phyloP scores from a whole-genome alignment of 768 basidiomycete species.

The Mycena albidolilacea region DNA sequence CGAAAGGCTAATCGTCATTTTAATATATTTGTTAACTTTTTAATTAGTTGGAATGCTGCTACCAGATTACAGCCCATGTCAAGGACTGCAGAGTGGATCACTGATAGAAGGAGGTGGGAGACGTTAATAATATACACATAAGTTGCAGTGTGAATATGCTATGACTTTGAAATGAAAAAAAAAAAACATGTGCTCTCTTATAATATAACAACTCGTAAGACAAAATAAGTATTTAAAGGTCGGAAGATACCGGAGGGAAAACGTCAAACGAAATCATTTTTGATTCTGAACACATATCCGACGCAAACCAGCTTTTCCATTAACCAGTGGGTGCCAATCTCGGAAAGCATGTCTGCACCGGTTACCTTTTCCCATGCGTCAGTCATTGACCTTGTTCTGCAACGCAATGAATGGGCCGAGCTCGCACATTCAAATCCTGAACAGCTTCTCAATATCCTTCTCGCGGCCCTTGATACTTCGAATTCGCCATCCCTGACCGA shows the following conservation, averaged over 20 bases:
- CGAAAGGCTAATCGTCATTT: constrained; percentile 18
- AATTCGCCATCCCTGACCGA: constrained; percentile 75
- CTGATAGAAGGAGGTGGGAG: constrained; percentile 50
- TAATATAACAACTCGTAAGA: too few relatives aligned
- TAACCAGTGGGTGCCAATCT: constrained; percentile 30
- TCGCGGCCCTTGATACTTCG: constrained; percentile 72
- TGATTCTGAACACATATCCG: not conserved
- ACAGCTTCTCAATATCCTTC: constrained; percentile 69
- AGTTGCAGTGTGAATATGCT: not conserved
- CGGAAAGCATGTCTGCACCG: constrained; percentile 40
- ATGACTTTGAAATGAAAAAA: not conserved
- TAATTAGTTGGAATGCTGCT: constrained; percentile 81
- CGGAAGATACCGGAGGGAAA: not conserved
- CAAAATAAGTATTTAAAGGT: too few relatives aligned
- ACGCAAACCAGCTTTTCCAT: not conserved
- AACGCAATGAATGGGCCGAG: constrained; percentile 76
- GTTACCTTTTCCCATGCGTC: constrained; percentile 46
- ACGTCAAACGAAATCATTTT: not conserved
- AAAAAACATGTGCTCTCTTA: too few relatives aligned
- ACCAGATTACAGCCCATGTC: constrained; percentile 90
- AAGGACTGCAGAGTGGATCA: constrained; percentile 70
- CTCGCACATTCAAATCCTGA: constrained; percentile 70
- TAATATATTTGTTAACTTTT: too few relatives aligned
- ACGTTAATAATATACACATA: constrained; percentile 24
- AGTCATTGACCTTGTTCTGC: constrained; percentile 68